Base-by-base conservation (phyloP, 306 rosid genomes). In the Purshia tridentata region DNA sequence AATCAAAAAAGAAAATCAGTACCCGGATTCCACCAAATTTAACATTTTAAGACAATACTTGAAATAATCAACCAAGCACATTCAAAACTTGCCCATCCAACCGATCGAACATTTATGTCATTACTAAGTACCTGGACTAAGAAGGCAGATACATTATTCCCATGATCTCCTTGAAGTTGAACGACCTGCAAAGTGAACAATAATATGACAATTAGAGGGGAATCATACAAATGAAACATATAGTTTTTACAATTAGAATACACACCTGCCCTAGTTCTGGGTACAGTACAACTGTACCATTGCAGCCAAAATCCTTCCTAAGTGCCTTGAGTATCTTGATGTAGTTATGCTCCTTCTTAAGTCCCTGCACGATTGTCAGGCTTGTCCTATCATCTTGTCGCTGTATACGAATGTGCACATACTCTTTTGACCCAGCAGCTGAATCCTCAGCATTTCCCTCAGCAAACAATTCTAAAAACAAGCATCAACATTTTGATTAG, bases 401-500 rank as follows among this genome's bases (percentile, higher is more conserved):
- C 51, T 61, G 77, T 4, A 73, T 51, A 12, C 77, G 77, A 73
- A 73, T 61, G 50, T 73, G 77, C 39, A 73, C 77, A 61, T 73
- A 73, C 41, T 73, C 77, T 39, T 73, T 62, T 48, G 77, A 50
- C 40, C 77, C 77, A 50, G 77, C 69, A 73, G 60, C 77, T 0
- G 75, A 71, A 53, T 73, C 77, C 58, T 48, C 68, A 73, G 68
- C 69, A 48, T 73, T 73, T 60, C 69, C 70, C 77, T 73, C 77
- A 12, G 70, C 68, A 73, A 77, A 77, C 18, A 69, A 72, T 53
- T 62, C 70, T 71, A 47, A 4, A 71, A 15, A 39, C 65, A 71
- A 39, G 7, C 41, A 70, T 18, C 41, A 55, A 0, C 7, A 54
- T 18, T n/a, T 37, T 16, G 29, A 49, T 67, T 35, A 47, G 70